Percentiles rank a stretch among this genome's conserved stretches.
These are phyloP conservation scores for Phytophthora ohioensis DNA, from an alignment of 352 stramenopile genomes.

Conservation along the genomic window DNA sequence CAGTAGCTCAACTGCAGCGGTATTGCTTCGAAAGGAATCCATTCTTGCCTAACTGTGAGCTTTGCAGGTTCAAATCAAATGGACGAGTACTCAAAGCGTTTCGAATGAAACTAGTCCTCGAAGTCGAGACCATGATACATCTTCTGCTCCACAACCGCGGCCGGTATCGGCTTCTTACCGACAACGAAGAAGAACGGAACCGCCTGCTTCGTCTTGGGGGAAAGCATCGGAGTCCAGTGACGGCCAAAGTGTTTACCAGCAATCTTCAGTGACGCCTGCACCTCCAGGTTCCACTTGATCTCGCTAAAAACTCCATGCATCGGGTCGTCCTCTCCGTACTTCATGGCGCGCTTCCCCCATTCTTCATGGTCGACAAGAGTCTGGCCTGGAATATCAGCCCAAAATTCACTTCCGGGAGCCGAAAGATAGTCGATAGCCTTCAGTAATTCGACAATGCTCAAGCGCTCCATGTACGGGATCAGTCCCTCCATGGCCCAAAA, in stretches of 20 bases:
- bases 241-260: conserved; percentile 51
- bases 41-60: too few relatives aligned
- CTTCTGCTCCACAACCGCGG: conserved; percentile 33
- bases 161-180: conserved; percentile 44
- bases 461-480: conserved; percentile 51
- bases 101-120: conserved; percentile 2
- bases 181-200: conserved; percentile 38
- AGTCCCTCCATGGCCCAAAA: conserved; percentile 71
- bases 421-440: conserved; percentile 61
- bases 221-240: conserved; percentile 45
- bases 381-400: conserved; percentile 55
- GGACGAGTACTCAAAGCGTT: neutral
- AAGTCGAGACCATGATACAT: conserved; percentile 20
- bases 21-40: neutral
- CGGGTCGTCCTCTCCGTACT: conserved; percentile 66
- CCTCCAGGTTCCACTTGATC: conserved; percentile 49
- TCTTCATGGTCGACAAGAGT: conserved; percentile 31
- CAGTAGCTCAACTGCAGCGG: neutral
- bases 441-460: conserved; percentile 50
- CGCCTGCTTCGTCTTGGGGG: conserved; percentile 21
- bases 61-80: neutral
- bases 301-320: conserved; percentile 55
- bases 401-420: conserved; percentile 56
- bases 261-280: conserved; percentile 40
- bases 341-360: conserved; percentile 37